These are phyloP conservation scores for Ulota crispa DNA, from an alignment of 225 moss, liverwort and hornwort species.

Conservation along the genomic window DNA sequence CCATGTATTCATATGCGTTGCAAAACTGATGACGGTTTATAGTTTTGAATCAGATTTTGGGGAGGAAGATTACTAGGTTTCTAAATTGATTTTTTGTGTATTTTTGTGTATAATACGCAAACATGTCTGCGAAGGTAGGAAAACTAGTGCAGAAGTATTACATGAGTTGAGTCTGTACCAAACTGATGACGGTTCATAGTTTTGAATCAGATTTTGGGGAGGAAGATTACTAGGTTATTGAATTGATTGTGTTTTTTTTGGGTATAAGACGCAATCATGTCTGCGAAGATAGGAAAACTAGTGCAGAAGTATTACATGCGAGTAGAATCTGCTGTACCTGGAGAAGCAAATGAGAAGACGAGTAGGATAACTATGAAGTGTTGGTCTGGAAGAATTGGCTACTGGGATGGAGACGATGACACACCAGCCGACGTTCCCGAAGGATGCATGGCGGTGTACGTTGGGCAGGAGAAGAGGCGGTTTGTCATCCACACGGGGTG, in stretches of 20 bases:
- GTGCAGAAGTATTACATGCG: slow-evolving; percentile 44
- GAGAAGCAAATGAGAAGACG: slow-evolving; percentile 6
- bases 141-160: slow-evolving; percentile 44
- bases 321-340: slow-evolving; percentile 27
- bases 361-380: slow-evolving; percentile 10
- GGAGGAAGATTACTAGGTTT: too few species aligned
- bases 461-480: slow-evolving; percentile 51
- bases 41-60: background rate
- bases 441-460: slow-evolving; percentile 59
- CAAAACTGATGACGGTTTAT: slow-evolving; percentile 28
- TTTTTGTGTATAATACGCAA: background rate
- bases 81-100: background rate
- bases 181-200: slow-evolving; percentile 27
- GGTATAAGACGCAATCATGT: slow-evolving; percentile 22
- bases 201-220: background rate
- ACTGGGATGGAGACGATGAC: slow-evolving; percentile 23
- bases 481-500: slow-evolving; percentile 53
- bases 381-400: slow-evolving; percentile 22
- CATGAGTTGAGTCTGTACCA: slow-evolving; percentile 31
- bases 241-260: too few species aligned
- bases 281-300: slow-evolving; percentile 29
- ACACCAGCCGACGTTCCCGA: slow-evolving; percentile 53
- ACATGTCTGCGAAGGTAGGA: slow-evolving; percentile 31
- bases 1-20: background rate
- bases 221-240: too few species aligned